A percentile compares a stretch with the other conserved stretches of the same genome.
These are phyloP conservation scores for Euphorbia peplus DNA, from an alignment of 345 rosid genomes.

Conservation along the genomic window DNA sequence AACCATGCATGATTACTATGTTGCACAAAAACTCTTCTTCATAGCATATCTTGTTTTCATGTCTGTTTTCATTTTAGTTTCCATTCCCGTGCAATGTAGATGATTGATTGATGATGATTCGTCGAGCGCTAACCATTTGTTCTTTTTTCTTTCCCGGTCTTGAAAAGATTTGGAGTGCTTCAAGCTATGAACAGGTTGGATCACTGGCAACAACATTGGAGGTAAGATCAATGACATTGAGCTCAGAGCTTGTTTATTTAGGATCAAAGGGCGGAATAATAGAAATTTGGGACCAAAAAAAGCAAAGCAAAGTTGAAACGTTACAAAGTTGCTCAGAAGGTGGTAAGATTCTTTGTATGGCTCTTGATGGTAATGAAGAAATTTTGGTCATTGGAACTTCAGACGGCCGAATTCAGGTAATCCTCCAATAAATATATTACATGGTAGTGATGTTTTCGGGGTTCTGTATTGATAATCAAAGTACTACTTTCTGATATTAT, in stretches of 20 bases:
- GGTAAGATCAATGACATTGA: conserved; percentile 46
- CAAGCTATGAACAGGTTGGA: conserved; percentile 44
- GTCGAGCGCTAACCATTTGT: conserved; percentile 1
- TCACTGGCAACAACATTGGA: conserved; percentile 40
- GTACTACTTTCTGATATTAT: background rate
- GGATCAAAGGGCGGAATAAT: conserved; percentile 59
- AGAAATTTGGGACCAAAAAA: conserved; percentile 65
- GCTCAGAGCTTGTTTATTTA: conserved; percentile 56
- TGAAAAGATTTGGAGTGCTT: conserved; percentile 51
- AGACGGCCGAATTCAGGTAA: conserved; percentile 63
- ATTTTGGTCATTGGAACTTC: conserved; percentile 56
- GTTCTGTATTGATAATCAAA: background rate
- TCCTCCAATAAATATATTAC: conserved; percentile 8
- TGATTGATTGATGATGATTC: background rate
- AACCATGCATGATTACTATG: no score
- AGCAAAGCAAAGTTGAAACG: conserved; percentile 41
- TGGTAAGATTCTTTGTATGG: conserved; percentile 46
- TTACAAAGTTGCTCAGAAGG: conserved; percentile 39
- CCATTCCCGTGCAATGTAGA: no score
- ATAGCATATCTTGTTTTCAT: no score
- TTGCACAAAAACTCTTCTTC: no score
- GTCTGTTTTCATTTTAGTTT: no score
- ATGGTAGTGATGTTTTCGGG: background rate
- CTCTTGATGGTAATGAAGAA: conserved; percentile 50
- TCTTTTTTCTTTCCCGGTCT: conserved; percentile 2